Percentiles rank a stretch among this genome's conserved stretches.
Conservation (phyloP, 75 land plant species). For the Selaginella tamariscina region DNA sequence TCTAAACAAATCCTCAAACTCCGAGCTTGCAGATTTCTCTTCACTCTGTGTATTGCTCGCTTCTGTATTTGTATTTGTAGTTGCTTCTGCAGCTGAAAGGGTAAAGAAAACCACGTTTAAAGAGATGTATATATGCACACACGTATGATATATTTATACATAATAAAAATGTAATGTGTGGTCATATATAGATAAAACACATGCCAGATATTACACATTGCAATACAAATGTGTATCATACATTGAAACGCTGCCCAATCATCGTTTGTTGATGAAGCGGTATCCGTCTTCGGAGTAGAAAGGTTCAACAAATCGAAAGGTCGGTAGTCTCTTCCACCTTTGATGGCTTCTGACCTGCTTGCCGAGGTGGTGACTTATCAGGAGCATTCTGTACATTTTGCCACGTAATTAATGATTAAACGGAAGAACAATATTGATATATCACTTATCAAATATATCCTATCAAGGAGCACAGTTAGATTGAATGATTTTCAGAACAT, state of each 20-base stretch:
- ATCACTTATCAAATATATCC: slow-evolving; percentile 9
- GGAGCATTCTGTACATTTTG: slow-evolving; percentile 16
- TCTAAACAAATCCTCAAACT: slow-evolving; percentile 72
- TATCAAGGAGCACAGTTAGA: not conserved
- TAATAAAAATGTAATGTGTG: not conserved
- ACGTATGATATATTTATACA: not conserved
- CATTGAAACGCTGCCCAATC: slow-evolving; percentile 87
- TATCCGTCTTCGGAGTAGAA: slow-evolving; percentile 33
- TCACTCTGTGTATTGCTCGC: slow-evolving; percentile 9
- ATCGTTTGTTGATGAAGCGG: slow-evolving; percentile 37
- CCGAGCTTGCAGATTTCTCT: slow-evolving; percentile 16
- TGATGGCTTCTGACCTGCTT: not conserved
- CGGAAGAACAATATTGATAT: slow-evolving; percentile 9
- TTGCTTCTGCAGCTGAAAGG: slow-evolving; percentile 64
- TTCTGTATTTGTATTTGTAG: slow-evolving; percentile 30
- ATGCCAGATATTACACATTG: too few species aligned
- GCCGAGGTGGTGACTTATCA: not conserved
- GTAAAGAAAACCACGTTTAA: not conserved
- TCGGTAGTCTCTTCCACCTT: slow-evolving; percentile 47
- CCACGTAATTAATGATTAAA: slow-evolving; percentile 1
- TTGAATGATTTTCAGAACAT: not conserved
- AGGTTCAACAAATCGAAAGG: slow-evolving; percentile 50
- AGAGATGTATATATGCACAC: not conserved
- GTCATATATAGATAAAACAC: not conserved
- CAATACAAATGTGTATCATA: too few species aligned